Evolutionary conservation across 2,329 filamentous ascomycete species (phyloP).

Genomic region (Diaporthe vexans): DNA sequence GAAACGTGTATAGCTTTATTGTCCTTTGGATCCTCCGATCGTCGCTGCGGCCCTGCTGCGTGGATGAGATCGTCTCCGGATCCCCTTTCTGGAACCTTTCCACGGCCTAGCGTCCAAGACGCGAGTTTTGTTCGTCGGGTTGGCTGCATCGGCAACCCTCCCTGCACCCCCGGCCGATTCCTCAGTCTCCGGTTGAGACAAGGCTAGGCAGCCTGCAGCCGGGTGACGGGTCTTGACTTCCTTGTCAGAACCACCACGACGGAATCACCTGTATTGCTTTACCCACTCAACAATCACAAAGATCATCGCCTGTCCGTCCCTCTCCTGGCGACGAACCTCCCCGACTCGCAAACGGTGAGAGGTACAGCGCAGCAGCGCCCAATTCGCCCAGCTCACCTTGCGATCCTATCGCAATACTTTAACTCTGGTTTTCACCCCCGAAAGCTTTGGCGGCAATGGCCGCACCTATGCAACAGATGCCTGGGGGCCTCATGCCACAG

Average conservation of each 20-base stretch:
- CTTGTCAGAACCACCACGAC: conserved; percentile 40
- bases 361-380: conserved; percentile 40
- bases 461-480: conserved; percentile 72
- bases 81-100: conserved; percentile 1
- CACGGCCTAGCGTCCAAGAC: conserved; percentile 29
- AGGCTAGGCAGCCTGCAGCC: conserved; percentile 51
- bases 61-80: conserved; percentile 3
- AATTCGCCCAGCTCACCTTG: conserved; percentile 28
- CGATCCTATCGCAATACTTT: conserved; percentile 18
- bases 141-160: conserved; percentile 34
- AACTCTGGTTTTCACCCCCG: conserved; percentile 37
- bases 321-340: conserved; percentile 40
- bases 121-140: conserved; percentile 13
- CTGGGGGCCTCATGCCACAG: conserved; percentile 61
- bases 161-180: conserved; percentile 22
- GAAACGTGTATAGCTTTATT: conserved; percentile 26
- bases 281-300: conserved; percentile 33
- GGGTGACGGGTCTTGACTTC: conserved; percentile 44
- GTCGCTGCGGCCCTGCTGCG: not conserved
- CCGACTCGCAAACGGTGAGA: conserved; percentile 32
- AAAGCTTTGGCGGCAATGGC: conserved; percentile 65
- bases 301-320: not conserved
- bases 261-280: conserved; percentile 28
- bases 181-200: conserved; percentile 41
- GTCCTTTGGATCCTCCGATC: conserved; percentile 15